Percentiles rank a stretch among this genome's conserved stretches.
Evolutionary conservation across 2,329 filamentous ascomycete genomes (phyloP).

Genomic region (Claviceps spartinae): DNA sequence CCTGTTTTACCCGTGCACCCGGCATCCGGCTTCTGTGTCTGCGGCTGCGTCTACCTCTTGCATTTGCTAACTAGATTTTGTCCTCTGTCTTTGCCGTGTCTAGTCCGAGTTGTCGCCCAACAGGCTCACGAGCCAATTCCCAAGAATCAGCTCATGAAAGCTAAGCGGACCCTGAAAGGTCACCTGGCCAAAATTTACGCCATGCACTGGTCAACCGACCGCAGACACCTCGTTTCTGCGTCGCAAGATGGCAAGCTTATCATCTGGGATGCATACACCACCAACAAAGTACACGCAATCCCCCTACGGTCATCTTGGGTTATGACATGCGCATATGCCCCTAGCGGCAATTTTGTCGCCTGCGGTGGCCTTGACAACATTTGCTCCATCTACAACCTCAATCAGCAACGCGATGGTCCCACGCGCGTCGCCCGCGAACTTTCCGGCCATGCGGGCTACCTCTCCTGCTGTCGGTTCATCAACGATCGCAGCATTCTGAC

Average conservation of each 20-base stretch:
- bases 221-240: constrained; percentile 90
- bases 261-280: constrained; percentile 99
- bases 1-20: not conserved
- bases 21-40: no score
- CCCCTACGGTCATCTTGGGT: constrained; percentile 96
- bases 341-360: constrained; percentile 94
- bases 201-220: constrained; percentile 99
- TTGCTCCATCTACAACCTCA: constrained; percentile 98
- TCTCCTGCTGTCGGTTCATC: constrained; percentile 97
- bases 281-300: constrained; percentile 98
- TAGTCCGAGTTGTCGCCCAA: constrained; percentile 85
- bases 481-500: constrained; percentile 96
- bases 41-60: not conserved
- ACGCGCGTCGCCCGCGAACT: constrained; percentile 91
- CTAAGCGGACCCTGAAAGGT: constrained; percentile 90
- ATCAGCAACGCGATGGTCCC: constrained; percentile 85
- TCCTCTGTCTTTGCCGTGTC: constrained; percentile 4
- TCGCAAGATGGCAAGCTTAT: constrained; percentile 99
- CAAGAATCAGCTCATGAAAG: constrained; percentile 88
- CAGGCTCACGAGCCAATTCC: constrained; percentile 87
- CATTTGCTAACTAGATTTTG: constrained; percentile 12
- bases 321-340: constrained; percentile 99
- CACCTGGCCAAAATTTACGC: constrained; percentile 99
- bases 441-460: constrained; percentile 91
- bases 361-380: constrained; percentile 99